Conservation (phyloP, 768 basidiomycete species). For the Mycena maculata region DNA sequence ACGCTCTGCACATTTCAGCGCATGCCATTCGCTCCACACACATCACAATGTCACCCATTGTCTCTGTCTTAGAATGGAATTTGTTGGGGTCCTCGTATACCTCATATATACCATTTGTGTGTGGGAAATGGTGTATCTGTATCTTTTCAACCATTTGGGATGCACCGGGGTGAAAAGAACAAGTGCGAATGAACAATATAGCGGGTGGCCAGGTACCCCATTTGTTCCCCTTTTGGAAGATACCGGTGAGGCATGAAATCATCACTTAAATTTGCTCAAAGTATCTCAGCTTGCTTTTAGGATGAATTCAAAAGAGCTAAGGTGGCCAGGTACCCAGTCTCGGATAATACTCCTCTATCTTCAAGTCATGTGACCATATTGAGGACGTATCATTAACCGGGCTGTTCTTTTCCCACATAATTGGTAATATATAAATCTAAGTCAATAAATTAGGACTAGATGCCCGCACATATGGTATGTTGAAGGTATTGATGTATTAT, state of each 20-base stretch:
- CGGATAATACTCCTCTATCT: too few relatives aligned
- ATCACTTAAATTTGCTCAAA: not conserved
- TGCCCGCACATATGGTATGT: too few relatives aligned
- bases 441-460: too few relatives aligned
- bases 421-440: too few relatives aligned
- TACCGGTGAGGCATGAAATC: not conserved
- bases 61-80: not conserved
- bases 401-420: too few relatives aligned
- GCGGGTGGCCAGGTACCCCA: not conserved
- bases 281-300: not conserved
- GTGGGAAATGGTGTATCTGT: not conserved
- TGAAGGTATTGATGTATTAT: too few relatives aligned
- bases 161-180: not conserved
- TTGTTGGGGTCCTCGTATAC: not conserved
- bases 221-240: not conserved
- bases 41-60: not conserved
- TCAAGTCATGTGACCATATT: too few relatives aligned
- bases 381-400: too few relatives aligned
- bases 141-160: not conserved
- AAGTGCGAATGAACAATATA: not conserved
- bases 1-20: not conserved
- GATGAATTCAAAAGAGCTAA: too few relatives aligned
- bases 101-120: slow-evolving; percentile 3
- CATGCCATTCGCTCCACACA: not conserved
- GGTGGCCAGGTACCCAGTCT: too few relatives aligned